Conservation (phyloP, 2,329 filamentous ascomycete genomes). For the Incumbomyces lentus region DNA sequence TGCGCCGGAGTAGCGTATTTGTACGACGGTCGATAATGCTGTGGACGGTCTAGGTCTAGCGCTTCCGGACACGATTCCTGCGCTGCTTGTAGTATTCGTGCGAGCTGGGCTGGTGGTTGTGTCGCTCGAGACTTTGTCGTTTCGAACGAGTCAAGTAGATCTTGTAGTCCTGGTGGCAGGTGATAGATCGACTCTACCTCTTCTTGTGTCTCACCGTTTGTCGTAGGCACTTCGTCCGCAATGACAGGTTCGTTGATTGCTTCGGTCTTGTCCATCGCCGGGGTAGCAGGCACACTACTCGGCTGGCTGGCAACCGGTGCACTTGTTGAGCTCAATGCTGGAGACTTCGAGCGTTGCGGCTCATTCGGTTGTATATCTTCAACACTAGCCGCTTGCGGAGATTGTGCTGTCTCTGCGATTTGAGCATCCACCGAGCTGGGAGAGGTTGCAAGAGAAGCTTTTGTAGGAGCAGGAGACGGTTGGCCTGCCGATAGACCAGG, state of each 20-base stretch:
- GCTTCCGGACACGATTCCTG: slow-evolving; percentile 64
- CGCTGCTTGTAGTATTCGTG: slow-evolving; percentile 66
- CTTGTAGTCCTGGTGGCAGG: slow-evolving; percentile 75
- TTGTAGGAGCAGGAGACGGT: slow-evolving; percentile 38
- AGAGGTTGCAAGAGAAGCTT: slow-evolving; percentile 49
- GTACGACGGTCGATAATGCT: slow-evolving; percentile 73
- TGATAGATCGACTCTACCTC: slow-evolving; percentile 81
- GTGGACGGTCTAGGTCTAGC: slow-evolving; percentile 68
- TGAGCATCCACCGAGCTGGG: slow-evolving; percentile 42
- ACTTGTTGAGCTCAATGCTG: slow-evolving; percentile 37
- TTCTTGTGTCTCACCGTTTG: slow-evolving; percentile 44
- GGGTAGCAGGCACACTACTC: slow-evolving; percentile 36
- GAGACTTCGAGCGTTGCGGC: slow-evolving; percentile 39
- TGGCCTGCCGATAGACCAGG: slow-evolving; percentile 45
- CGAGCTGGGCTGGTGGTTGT: slow-evolving; percentile 53
- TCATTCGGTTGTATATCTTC: slow-evolving; percentile 27
- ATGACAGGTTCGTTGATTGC: slow-evolving; percentile 22
- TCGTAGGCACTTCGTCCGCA: slow-evolving; percentile 31
- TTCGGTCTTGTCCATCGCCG: slow-evolving; percentile 38
- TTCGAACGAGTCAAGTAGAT: slow-evolving; percentile 86
- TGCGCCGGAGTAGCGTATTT: slow-evolving; percentile 69
- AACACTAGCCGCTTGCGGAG: slow-evolving; percentile 25
- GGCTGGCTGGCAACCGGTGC: slow-evolving; percentile 31
- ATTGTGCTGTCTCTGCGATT: slow-evolving; percentile 33
- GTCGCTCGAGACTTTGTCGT: slow-evolving; percentile 61